Evolutionary conservation across 352 stramenopile species (phyloP).

Genomic region (Ophiocytium majus): DNA sequence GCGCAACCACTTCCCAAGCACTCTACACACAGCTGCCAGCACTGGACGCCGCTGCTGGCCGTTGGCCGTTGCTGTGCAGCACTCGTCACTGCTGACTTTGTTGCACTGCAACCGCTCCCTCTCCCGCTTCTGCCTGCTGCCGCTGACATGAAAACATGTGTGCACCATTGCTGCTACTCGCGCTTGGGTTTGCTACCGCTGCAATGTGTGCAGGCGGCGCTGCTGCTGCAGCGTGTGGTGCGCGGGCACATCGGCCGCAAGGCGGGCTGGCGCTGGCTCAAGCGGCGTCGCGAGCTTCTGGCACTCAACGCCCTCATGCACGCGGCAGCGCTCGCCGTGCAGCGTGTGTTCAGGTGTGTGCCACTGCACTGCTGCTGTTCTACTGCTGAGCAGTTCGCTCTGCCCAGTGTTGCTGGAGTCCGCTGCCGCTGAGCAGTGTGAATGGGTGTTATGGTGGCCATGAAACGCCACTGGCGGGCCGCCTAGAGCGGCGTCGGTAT

Average conservation of each 20-base stretch:
- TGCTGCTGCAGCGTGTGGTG: slow-evolving; percentile 75
- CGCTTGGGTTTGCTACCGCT: too few relatives aligned
- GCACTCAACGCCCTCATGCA: slow-evolving; percentile 45
- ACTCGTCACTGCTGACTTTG: too few relatives aligned
- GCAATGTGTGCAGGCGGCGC: slow-evolving; percentile 37
- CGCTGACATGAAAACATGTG: too few relatives aligned
- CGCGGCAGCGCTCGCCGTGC: slow-evolving; percentile 38
- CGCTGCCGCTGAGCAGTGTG: neutral
- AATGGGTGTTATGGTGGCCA: neutral
- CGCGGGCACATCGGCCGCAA: slow-evolving; percentile 75
- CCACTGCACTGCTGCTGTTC: too few relatives aligned
- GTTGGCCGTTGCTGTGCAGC: too few relatives aligned
- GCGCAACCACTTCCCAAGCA: too few relatives aligned
- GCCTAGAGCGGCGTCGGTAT: neutral
- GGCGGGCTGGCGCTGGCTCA: slow-evolving; percentile 55
- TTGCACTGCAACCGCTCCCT: too few relatives aligned
- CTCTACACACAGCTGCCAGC: too few relatives aligned
- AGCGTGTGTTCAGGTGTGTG: slow-evolving; percentile 36
- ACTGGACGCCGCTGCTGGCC: too few relatives aligned
- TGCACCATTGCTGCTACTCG: too few relatives aligned
- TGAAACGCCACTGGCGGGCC: neutral
- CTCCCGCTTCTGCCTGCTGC: too few relatives aligned
- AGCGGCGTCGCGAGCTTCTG: slow-evolving; percentile 37
- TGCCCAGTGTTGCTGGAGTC: neutral
- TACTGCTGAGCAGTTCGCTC: too few relatives aligned